Base-by-base conservation (phyloP, 1,139 yeast species). In the Sugiyamaella japonica region DNA sequence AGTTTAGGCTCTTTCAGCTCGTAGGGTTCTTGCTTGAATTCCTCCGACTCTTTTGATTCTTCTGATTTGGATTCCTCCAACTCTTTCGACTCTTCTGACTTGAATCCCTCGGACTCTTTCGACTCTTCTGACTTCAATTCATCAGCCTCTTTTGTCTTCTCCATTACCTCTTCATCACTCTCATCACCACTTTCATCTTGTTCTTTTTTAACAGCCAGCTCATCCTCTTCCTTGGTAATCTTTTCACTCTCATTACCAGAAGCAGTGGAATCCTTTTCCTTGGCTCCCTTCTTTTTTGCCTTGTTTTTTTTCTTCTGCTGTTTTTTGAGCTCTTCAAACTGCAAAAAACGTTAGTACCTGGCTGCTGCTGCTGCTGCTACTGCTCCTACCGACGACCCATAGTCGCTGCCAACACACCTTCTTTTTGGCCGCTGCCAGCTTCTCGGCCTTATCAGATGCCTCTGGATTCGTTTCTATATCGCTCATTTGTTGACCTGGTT, bases 391-490 rank as follows among this genome's bases (percentile, higher is more conserved):
- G 31, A 9, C 6, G 31, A 28, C 6, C 23, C 10, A 38, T 12
- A 17, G 7, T 38, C 28, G 16, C 23, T 23, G 32, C 29, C 17
- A 23, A 54, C 65, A n/a, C 58, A 70, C 76, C 66, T 80, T 78
- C 71, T 82, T 82, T 63, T 83, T 77, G 12, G 89, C 89, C 1
- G 83, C 83, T 58, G 83, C 86, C 50, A 84, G 72, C 67, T 82
- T 76, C 63, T 81, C 85, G 56, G 81, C 84, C 59, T 81, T 79
- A 38, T 69, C 60, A 39, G 66, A 66, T 17, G 68, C 73, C 23
- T 41, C 41, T 10, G 15, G 16, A 13, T 37, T 25, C n/a, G 43
- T 12, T 37, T 47, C 50, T 12, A 36, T 38, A 3, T 47, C 50
- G 17, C 44, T 38, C 50, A 47, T 47, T 12, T 10, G 25, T 16